Evolutionary conservation across 1,284 basidiomycete species (phyloP).

Genomic region (Microbotryum silenes-acaulis): DNA sequence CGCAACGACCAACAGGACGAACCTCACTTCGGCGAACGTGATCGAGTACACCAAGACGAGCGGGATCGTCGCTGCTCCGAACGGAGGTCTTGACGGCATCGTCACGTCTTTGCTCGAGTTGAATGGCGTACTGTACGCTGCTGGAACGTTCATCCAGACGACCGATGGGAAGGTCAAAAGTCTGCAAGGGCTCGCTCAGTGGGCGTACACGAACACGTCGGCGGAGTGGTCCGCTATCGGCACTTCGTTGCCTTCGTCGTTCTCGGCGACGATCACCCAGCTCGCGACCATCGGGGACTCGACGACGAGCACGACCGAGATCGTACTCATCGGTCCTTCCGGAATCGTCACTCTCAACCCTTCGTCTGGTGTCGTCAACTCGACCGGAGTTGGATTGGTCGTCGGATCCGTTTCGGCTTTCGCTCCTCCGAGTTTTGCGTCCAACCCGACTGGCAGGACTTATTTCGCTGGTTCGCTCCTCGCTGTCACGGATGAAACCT

Average conservation of each 20-base stretch:
- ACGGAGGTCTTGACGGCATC: slow-evolving; percentile 39
- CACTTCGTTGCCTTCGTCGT: slow-evolving; percentile 53
- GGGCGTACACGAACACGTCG: slow-evolving; percentile 13
- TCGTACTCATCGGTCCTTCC: slow-evolving; percentile 7
- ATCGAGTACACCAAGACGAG: slow-evolving; percentile 54
- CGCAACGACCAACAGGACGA: slow-evolving; percentile 45
- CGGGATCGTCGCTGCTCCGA: slow-evolving; percentile 41
- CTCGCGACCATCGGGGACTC: slow-evolving; percentile 37
- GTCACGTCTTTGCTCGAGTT: slow-evolving; percentile 35
- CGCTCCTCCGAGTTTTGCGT: not conserved
- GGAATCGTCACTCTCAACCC: slow-evolving; percentile 25
- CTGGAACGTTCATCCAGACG: slow-evolving; percentile 74
- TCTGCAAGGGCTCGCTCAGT: slow-evolving; percentile 41
- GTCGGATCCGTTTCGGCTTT: slow-evolving; percentile 28
- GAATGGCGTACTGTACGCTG: slow-evolving; percentile 59
- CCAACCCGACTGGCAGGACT: slow-evolving; percentile 20
- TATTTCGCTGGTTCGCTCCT: slow-evolving; percentile 45
- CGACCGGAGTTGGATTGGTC: slow-evolving; percentile 14
- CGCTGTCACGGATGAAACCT: slow-evolving; percentile 41
- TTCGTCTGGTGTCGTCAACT: slow-evolving; percentile 9
- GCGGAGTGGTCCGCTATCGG: slow-evolving; percentile 42
- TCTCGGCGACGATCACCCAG: slow-evolving; percentile 64
- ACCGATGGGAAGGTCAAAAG: slow-evolving; percentile 61
- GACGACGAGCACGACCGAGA: not conserved
- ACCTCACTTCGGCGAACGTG: slow-evolving; percentile 58